phyloP scores from a whole-genome alignment of 2,329 filamentous ascomycete genomes.

The Elsinoe fawcettii region DNA sequence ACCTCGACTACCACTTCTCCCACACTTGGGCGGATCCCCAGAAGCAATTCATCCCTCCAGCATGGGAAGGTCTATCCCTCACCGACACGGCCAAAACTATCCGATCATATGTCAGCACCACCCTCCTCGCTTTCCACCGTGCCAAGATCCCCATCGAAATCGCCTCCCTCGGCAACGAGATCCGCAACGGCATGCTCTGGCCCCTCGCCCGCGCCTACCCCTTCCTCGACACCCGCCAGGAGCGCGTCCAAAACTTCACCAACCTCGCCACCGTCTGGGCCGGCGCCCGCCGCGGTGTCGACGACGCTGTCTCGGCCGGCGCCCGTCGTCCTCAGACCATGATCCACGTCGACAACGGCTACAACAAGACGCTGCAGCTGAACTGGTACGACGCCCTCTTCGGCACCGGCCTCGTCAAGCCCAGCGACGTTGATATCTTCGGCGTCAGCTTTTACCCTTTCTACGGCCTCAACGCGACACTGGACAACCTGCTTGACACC shows the following conservation, averaged over 20 bases:
- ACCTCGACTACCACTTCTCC: slow-evolving; percentile 31
- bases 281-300: slow-evolving; percentile 26
- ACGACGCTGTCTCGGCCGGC: slow-evolving; percentile 27
- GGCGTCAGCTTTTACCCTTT: slow-evolving; percentile 28
- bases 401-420: slow-evolving; percentile 25
- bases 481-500: slow-evolving; percentile 24
- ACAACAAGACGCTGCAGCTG: slow-evolving; percentile 25
- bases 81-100: slow-evolving; percentile 26
- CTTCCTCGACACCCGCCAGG: slow-evolving; percentile 28
- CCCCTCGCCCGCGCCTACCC: slow-evolving; percentile 30
- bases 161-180: slow-evolving; percentile 36
- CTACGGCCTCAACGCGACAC: slow-evolving; percentile 27
- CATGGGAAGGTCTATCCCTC: slow-evolving; percentile 25
- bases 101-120: slow-evolving; percentile 30
- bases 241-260: slow-evolving; percentile 29
- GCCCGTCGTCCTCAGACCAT: slow-evolving; percentile 28
- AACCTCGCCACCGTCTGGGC: slow-evolving; percentile 28
- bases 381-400: slow-evolving; percentile 28
- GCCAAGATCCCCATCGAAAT: slow-evolving; percentile 35
- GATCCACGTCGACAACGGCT: slow-evolving; percentile 32
- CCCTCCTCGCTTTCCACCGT: slow-evolving; percentile 34
- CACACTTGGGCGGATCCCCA: slow-evolving; percentile 32
- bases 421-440: slow-evolving; percentile 26
- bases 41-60: slow-evolving; percentile 29
- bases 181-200: slow-evolving; percentile 34